Evolutionary conservation across 306 rosid species (phyloP).

Genomic region (Glycine soja): DNA sequence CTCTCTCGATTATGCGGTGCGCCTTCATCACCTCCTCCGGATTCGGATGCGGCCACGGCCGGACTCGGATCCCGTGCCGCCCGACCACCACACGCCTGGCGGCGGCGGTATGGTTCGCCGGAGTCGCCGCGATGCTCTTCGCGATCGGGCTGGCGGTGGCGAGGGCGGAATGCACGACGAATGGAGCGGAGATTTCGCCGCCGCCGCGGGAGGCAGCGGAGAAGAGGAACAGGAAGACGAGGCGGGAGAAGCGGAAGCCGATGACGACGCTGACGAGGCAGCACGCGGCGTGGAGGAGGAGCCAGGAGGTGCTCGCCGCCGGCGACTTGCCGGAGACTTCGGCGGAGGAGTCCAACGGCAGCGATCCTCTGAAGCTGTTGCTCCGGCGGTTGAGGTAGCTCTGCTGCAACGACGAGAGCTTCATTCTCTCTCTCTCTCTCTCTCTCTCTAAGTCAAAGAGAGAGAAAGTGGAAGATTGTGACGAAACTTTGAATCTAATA

Average conservation of each 20-base stretch:
- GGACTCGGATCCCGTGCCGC: slow-evolving; percentile 94
- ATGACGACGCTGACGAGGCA: slow-evolving; percentile 75
- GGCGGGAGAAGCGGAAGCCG: slow-evolving; percentile 85
- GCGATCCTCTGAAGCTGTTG: slow-evolving; percentile 68
- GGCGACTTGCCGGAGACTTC: slow-evolving; percentile 72
- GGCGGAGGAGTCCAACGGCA: slow-evolving; percentile 60
- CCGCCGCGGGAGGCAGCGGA: slow-evolving; percentile 64
- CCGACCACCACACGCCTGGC: slow-evolving; percentile 87
- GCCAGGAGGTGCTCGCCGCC: slow-evolving; percentile 58
- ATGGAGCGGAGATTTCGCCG: slow-evolving; percentile 48
- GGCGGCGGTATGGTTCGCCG: slow-evolving; percentile 46
- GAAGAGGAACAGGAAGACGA: slow-evolving; percentile 71
- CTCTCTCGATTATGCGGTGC: slow-evolving; percentile 83
- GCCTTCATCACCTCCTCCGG: slow-evolving; percentile 90
- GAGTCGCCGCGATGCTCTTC: slow-evolving; percentile 32
- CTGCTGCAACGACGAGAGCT: slow-evolving; percentile 79
- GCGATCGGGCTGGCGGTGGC: slow-evolving; percentile 41
- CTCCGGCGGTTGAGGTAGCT: slow-evolving; percentile 68
- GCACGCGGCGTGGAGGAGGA: slow-evolving; percentile 68
- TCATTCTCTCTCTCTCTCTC: slow-evolving; percentile 53
- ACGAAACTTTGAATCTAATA: background rate
- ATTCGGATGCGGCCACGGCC: slow-evolving; percentile 97
- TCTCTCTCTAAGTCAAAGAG: slow-evolving; percentile 24
- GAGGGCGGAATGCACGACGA: slow-evolving; percentile 39
- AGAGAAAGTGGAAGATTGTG: slow-evolving; percentile 25